Evolutionary conservation across 1,139 yeast genomes (phyloP).

Genomic region (Zygosaccharomyces pseudobailii): DNA sequence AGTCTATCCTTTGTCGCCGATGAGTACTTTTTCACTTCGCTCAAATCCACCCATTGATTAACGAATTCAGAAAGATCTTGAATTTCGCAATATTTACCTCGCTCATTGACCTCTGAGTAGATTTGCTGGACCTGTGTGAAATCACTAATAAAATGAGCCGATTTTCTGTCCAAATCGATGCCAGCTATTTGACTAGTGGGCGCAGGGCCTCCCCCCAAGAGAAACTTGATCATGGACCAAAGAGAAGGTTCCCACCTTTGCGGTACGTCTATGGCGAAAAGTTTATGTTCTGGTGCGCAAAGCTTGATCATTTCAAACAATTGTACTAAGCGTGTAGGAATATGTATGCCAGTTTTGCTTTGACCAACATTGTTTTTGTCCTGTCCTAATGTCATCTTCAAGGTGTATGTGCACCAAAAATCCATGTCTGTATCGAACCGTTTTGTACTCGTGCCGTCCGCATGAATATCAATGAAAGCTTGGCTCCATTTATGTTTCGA

Average conservation of each 20-base stretch:
- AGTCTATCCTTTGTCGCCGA: slow-evolving; percentile 6
- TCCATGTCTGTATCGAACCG: slow-evolving; percentile 19
- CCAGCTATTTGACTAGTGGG: slow-evolving; percentile 7
- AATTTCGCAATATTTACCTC: slow-evolving; percentile 16
- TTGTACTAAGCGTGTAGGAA: slow-evolving; percentile 30
- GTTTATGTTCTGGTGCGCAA: slow-evolving; percentile 26
- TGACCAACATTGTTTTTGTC: not conserved
- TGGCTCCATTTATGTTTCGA: slow-evolving; percentile 22
- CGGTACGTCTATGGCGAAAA: slow-evolving; percentile 27
- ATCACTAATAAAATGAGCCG: slow-evolving; percentile 19
- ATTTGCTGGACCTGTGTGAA: slow-evolving; percentile 22
- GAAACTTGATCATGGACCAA: slow-evolving; percentile 8
- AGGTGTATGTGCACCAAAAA: slow-evolving; percentile 23
- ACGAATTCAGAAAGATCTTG: slow-evolving; percentile 23
- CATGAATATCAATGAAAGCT: slow-evolving; percentile 17
- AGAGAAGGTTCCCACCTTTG: slow-evolving; percentile 12
- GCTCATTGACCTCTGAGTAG: slow-evolving; percentile 20
- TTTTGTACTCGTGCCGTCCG: slow-evolving; percentile 7
- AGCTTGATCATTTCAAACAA: slow-evolving; percentile 20
- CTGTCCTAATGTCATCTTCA: slow-evolving; percentile 5
- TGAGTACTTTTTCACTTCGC: not conserved
- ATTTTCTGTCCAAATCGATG: slow-evolving; percentile 2
- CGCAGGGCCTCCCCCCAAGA: slow-evolving; percentile 8
- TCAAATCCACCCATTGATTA: slow-evolving; percentile 21
- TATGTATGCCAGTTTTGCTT: slow-evolving; percentile 7